A percentile compares a stretch with the other conserved stretches of the same genome.
phyloP scores from a whole-genome alignment of 371 early-diverging fungal genomes.

The Nematocida minor region DNA sequence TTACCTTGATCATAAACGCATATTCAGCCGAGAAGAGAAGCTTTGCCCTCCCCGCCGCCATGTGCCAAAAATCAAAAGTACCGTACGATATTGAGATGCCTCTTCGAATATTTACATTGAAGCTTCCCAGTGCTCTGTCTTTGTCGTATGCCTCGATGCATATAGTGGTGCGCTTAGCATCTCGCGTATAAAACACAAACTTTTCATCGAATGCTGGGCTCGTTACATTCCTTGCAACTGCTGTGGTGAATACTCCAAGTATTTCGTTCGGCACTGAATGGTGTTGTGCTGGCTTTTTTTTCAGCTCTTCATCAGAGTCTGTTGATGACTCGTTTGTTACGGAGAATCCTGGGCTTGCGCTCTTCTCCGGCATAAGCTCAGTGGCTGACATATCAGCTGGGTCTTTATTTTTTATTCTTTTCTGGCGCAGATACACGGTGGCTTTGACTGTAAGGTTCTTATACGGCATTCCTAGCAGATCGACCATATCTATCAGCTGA shows the following conservation, averaged over 20 bases:
- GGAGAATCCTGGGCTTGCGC: constrained; percentile 2
- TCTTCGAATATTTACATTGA: constrained; percentile 34
- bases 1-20: constrained; percentile 21
- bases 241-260: constrained; percentile 57
- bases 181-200: constrained; percentile 59
- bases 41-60: constrained; percentile 34
- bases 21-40: constrained; percentile 49
- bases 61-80: constrained; percentile 44
- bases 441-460: constrained; percentile 9
- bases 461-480: constrained; percentile 27
- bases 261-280: constrained; percentile 5
- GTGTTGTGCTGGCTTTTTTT: not conserved
- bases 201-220: constrained; percentile 60
- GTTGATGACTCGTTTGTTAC: constrained; percentile 49
- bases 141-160: constrained; percentile 28
- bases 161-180: constrained; percentile 41
- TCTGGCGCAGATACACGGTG: constrained; percentile 37
- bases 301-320: constrained; percentile 41
- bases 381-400: constrained; percentile 41
- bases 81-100: constrained; percentile 45
- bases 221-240: constrained; percentile 54
- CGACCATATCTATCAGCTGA: constrained; percentile 59
- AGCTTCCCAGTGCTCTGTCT: constrained; percentile 7
- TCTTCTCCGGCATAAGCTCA: constrained; percentile 30
- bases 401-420: constrained; percentile 14